Percentiles rank a stretch among this genome's conserved stretches.
Evolutionary conservation across 345 rosid species (phyloP).

Genomic region (Psidium friedrichsthalianum): DNA sequence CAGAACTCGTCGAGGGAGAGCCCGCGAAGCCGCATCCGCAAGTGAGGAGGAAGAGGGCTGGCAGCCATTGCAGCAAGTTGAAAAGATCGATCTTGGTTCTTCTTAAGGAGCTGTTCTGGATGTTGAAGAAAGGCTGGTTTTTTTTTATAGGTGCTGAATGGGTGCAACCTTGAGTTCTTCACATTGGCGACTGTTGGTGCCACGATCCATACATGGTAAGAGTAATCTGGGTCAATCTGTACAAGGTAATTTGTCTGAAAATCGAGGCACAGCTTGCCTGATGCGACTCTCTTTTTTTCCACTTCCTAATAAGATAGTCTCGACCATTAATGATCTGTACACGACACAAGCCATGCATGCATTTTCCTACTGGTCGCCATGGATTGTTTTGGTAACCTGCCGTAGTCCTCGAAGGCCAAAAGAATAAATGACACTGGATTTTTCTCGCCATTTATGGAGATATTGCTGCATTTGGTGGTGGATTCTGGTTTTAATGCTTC

Average conservation of each 20-base stretch:
- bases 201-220: neutral
- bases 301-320: neutral
- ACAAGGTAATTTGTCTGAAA: neutral
- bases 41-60: neutral
- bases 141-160: neutral
- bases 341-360: neutral
- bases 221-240: neutral
- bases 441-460: neutral
- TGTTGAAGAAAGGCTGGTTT: neutral
- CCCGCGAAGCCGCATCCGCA: neutral
- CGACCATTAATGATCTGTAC: neutral
- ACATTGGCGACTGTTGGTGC: neutral
- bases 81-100: neutral
- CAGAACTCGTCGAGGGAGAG: conserved; percentile 26
- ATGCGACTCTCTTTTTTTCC: neutral
- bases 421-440: neutral
- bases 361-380: neutral
- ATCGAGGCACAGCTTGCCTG: neutral
- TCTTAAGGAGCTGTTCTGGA: neutral
- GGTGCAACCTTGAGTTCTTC: neutral
- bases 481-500: neutral
- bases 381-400: neutral
- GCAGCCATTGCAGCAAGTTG: neutral
- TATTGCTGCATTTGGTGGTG: neutral
- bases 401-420: neutral